Evolutionary conservation across 176 grass and related monocot species (phyloP), one percentile per base, ranked within the genome.

Genomic region (Hordeum vulgare): DNA sequence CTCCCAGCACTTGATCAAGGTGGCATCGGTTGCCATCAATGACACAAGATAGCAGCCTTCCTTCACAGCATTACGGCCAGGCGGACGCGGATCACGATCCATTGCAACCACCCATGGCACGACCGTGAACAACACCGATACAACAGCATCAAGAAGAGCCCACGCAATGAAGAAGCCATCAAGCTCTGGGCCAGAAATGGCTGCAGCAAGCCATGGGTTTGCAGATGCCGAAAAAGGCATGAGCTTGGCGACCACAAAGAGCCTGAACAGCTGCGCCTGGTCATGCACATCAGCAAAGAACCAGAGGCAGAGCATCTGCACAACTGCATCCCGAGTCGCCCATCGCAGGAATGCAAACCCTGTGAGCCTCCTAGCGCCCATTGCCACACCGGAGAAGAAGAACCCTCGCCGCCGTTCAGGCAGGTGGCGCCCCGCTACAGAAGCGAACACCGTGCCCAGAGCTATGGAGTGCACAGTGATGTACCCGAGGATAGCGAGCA

Each of bases 61-160:
- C 84, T 95, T 95, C 80, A 95, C 89, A 28, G 87, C 62, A 90
- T 95, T 90, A n/a, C 78, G 82, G 69, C 89, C 93, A 79, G 84
- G 90, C 6, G 80, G 84, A 13, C 86, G 87, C 1, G 27, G 88
- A 88, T 93, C 90, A 71, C 86, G 89, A 83, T 95, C 90, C 93
- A 98, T 98, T 60, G 94, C 78, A 40, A 90, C 89, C 71, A 95
- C 93, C 96, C 90, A 98, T 23, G 96, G 96, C 59, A 94, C 90
- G 69, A 98, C 87, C 8, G 96, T 94, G 81, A 98, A 93, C 27
- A 98, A 51, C 34, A 98, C 92, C 0, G 93, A 95, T 26, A 98
- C 74, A 8, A 94, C 42, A 4, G 92, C 86, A 81, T 98, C 96
- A 17, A 98, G 88, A 60, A 93, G 74, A 65, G 90, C 81, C 96